Evolutionary conservation across 2,329 filamentous ascomycete species (phyloP).

Genomic region (Aspergillus tamarii): DNA sequence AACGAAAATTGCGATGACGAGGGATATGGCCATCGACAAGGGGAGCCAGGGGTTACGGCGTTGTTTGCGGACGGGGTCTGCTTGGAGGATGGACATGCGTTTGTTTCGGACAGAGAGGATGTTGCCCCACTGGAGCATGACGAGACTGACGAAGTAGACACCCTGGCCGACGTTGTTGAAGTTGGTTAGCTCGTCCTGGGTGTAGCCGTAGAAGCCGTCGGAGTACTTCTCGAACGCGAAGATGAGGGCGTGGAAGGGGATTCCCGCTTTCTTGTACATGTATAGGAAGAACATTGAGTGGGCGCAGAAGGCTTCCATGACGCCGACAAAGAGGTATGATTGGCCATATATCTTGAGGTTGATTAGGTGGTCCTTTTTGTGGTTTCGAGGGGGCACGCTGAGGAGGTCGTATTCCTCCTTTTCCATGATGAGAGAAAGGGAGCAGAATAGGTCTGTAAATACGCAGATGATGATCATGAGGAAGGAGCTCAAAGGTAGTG

Average conservation of each 20-base stretch:
- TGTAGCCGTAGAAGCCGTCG: constrained; percentile 56
- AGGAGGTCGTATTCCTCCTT: constrained; percentile 60
- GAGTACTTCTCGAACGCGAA: constrained; percentile 55
- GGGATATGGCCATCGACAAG: constrained; percentile 50
- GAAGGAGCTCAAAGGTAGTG: constrained; percentile 55
- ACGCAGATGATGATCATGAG: constrained; percentile 63
- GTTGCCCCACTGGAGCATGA: constrained; percentile 60
- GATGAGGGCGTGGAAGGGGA: constrained; percentile 53
- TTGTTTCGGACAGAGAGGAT: constrained; percentile 57
- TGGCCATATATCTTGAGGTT: constrained; percentile 56
- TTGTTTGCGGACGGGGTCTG: constrained; percentile 52
- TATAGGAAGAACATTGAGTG: constrained; percentile 61
- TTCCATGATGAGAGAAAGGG: constrained; percentile 58
- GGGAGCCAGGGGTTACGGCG: constrained; percentile 57
- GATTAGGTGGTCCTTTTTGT: constrained; percentile 56
- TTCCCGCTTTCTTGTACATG: constrained; percentile 52
- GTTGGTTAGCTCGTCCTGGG: constrained; percentile 46
- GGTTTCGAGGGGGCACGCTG: constrained; percentile 54
- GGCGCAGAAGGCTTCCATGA: constrained; percentile 55
- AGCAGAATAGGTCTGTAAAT: constrained; percentile 59
- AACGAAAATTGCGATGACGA: constrained; percentile 58
- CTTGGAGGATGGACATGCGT: constrained; percentile 55
- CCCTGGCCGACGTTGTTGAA: constrained; percentile 57
- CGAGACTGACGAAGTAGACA: constrained; percentile 59
- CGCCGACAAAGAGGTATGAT: constrained; percentile 57